Conservation (phyloP, 2,329 filamentous ascomycete species). For the Mycosphaerella sp. region DNA sequence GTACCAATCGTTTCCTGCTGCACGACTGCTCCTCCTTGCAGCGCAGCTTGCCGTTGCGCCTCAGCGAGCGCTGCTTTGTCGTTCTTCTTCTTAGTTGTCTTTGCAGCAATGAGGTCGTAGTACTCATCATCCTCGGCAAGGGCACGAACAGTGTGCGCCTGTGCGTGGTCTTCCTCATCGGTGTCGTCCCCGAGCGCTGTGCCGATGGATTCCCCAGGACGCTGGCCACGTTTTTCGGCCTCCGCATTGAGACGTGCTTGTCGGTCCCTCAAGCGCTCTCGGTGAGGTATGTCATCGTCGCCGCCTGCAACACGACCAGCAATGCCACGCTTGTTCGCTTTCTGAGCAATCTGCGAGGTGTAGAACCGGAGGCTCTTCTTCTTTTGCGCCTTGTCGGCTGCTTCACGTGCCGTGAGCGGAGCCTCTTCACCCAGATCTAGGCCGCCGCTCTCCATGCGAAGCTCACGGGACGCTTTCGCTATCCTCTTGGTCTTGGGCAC, state of each 20-base stretch:
- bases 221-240: slow-evolving; percentile 74
- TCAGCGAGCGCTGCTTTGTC: slow-evolving; percentile 64
- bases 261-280: slow-evolving; percentile 79
- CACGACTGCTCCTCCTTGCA: slow-evolving; percentile 55
- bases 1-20: slow-evolving; percentile 64
- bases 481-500: slow-evolving; percentile 31
- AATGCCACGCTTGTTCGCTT: slow-evolving; percentile 74
- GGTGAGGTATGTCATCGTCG: slow-evolving; percentile 77
- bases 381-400: slow-evolving; percentile 78
- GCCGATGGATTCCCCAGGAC: slow-evolving; percentile 49
- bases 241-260: slow-evolving; percentile 82
- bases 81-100: slow-evolving; percentile 60
- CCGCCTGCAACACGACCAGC: slow-evolving; percentile 70
- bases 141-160: slow-evolving; percentile 46
- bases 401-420: slow-evolving; percentile 66
- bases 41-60: slow-evolving; percentile 50
- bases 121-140: slow-evolving; percentile 62
- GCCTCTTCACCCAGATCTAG: slow-evolving; percentile 95
- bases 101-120: slow-evolving; percentile 78
- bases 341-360: slow-evolving; percentile 94
- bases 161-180: slow-evolving; percentile 56
- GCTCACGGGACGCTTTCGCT: slow-evolving; percentile 11
- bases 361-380: slow-evolving; percentile 96
- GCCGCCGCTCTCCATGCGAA: slow-evolving; percentile 51
- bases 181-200: slow-evolving; percentile 65